Evolutionary conservation across 2,329 filamentous ascomycete species (phyloP).

Genomic region (Epichloe amarillans): DNA sequence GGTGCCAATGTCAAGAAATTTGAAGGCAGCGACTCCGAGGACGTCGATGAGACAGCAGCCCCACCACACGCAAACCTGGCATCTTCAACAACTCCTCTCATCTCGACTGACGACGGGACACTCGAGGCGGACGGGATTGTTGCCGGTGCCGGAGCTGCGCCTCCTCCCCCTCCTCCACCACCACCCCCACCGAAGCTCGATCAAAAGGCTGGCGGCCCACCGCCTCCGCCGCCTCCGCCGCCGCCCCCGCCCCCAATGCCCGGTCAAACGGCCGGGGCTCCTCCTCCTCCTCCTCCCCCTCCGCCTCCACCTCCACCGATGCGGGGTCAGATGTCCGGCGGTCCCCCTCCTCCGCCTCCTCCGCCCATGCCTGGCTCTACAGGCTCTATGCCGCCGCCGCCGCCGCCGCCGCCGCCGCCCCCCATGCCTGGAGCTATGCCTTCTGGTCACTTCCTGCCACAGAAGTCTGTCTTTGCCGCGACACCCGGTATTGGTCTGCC

Average conservation of each 20-base stretch:
- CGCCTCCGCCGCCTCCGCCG: constrained; percentile 13
- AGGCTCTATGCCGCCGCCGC: constrained; percentile 25
- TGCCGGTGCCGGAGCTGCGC: constrained; percentile 19
- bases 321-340: constrained; percentile 23
- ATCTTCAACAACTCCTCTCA: constrained; percentile 53
- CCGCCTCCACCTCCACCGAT: constrained; percentile 34
- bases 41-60: constrained; percentile 53
- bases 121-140: constrained; percentile 45
- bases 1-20: constrained; percentile 60
- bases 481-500: constrained; percentile 53
- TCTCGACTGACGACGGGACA: constrained; percentile 44
- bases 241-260: constrained; percentile 20
- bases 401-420: constrained; percentile 48
- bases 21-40: constrained; percentile 61
- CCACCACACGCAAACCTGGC: constrained; percentile 65
- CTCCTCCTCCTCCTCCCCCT: constrained; percentile 13
- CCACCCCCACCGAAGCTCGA: constrained; percentile 37
- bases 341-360: constrained; percentile 9
- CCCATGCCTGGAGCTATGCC: constrained; percentile 51
- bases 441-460: constrained; percentile 63
- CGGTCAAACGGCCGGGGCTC: constrained; percentile 23
- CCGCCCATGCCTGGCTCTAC: constrained; percentile 31
- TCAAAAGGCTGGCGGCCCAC: background rate
- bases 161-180: constrained; percentile 16
- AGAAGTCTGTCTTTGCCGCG: constrained; percentile 41